Conservation (phyloP, 805 yeast genomes). For the Candida piceae region DNA sequence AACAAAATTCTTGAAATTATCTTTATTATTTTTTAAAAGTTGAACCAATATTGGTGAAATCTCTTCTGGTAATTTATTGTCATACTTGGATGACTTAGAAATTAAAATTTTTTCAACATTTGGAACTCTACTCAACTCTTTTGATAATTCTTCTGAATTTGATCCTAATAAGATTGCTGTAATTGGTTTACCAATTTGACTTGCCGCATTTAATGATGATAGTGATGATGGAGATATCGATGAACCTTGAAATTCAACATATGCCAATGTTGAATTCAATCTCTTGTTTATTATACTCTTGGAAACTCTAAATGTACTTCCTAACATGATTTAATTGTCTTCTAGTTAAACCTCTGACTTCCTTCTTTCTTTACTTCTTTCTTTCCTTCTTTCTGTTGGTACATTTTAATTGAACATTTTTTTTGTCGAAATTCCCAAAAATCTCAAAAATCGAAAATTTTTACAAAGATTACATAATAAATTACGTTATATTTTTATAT, state of each 20-base stretch:
- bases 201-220: constrained; percentile 74
- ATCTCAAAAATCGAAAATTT: too few species aligned
- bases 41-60: constrained; percentile 61
- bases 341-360: too few species aligned
- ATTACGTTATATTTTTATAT: too few species aligned
- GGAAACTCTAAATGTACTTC: constrained; percentile 3
- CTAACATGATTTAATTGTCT: too few species aligned
- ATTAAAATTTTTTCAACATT: constrained; percentile 53
- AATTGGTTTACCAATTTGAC: constrained; percentile 67
- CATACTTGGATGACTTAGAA: constrained; percentile 54
- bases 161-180: constrained; percentile 76
- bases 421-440: too few species aligned
- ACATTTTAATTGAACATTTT: too few species aligned
- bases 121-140: constrained; percentile 46
- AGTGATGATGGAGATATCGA: constrained; percentile 62
- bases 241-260: constrained; percentile 59
- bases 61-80: constrained; percentile 75
- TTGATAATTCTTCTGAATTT: constrained; percentile 45
- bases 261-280: constrained; percentile 68
- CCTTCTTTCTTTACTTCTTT: too few species aligned
- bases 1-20: constrained; percentile 66
- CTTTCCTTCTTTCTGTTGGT: too few species aligned
- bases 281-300: constrained; percentile 25
- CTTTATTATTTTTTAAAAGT: constrained; percentile 35
- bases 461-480: too few species aligned